Conservation (phyloP, 1,284 basidiomycete genomes). For the Cystobasidium pallidum region DNA sequence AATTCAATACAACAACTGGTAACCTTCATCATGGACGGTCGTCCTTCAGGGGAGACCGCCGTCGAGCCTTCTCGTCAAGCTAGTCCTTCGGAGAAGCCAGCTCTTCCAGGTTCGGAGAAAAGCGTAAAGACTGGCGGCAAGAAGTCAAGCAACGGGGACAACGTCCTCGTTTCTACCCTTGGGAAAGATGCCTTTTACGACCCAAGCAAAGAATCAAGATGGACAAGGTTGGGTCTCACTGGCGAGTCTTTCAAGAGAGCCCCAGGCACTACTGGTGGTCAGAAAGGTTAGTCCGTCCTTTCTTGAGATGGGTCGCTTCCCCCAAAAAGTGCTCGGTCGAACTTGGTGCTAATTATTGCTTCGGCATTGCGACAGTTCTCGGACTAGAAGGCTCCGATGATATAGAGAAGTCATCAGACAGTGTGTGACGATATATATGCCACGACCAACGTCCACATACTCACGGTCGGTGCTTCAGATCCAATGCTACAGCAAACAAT, state of each 20-base stretch:
- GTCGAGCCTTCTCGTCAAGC: slow-evolving; percentile 12
- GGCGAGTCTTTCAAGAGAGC: slow-evolving; percentile 59
- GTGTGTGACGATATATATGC: not conserved
- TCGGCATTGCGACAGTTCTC: not conserved
- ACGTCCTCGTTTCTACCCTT: slow-evolving; percentile 26
- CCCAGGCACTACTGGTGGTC: slow-evolving; percentile 54
- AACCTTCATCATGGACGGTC: slow-evolving; percentile 1
- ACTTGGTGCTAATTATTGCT: not conserved
- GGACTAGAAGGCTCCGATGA: slow-evolving; percentile 26
- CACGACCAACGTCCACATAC: not conserved
- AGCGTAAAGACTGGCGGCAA: slow-evolving; percentile 11
- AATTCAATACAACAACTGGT: not conserved
- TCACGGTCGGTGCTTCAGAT: not conserved
- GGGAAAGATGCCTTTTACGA: slow-evolving; percentile 55
- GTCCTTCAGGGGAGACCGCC: slow-evolving; percentile 24
- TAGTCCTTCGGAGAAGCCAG: slow-evolving; percentile 12
- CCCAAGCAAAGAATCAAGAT: slow-evolving; percentile 56
- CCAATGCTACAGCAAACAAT: slow-evolving; percentile 45
- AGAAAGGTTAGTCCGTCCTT: not conserved
- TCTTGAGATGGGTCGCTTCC: not conserved
- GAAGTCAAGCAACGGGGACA: slow-evolving; percentile 1
- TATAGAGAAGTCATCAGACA: slow-evolving; percentile 19
- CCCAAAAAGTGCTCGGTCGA: not conserved
- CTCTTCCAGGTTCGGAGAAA: not conserved
- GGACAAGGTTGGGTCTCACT: slow-evolving; percentile 57